These are phyloP conservation scores for Heterobasidion occidentale DNA, from an alignment of 1,284 basidiomycete species.

Conservation along the genomic window DNA sequence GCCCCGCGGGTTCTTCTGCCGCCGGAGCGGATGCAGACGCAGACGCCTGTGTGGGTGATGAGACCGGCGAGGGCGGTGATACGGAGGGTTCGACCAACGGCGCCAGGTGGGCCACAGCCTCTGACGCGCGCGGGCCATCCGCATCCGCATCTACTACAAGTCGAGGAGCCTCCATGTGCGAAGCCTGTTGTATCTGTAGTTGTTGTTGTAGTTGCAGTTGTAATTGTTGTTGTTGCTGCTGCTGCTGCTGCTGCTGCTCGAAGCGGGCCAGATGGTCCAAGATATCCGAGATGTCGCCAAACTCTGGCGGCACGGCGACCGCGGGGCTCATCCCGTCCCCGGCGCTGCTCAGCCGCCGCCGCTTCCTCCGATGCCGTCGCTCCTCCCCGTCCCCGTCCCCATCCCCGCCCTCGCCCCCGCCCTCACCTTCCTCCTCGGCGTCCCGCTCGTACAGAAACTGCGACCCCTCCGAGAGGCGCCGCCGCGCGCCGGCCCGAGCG, in stretches of 20 bases:
- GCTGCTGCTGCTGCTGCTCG: conserved; percentile 20
- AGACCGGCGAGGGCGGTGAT: neutral
- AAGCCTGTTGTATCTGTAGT: neutral
- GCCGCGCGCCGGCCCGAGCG: conserved; percentile 9
- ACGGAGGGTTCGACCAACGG: neutral
- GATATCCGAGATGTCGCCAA: conserved; percentile 67
- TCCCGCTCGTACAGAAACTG: conserved; percentile 43
- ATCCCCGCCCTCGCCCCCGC: conserved; percentile 18
- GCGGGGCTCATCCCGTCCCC: conserved; percentile 11
- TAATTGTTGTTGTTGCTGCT: neutral
- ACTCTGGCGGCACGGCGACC: conserved; percentile 38
- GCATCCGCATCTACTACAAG: too few relatives aligned
- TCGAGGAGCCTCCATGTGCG: too few relatives aligned
- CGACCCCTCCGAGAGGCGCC: conserved; percentile 34
- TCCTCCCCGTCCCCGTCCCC: conserved; percentile 7
- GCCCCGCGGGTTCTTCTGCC: too few relatives aligned
- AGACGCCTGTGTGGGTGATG: too few relatives aligned
- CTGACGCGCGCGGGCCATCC: too few relatives aligned
- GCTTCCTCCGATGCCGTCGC: conserved; percentile 29
- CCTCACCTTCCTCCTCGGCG: conserved; percentile 16
- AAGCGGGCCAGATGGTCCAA: conserved; percentile 65
- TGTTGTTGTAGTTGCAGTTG: neutral
- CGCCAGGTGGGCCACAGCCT: too few relatives aligned
- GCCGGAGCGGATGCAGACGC: too few relatives aligned
- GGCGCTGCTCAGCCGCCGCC: conserved; percentile 27